Evolutionary conservation across 305 asterid genomes (phyloP).

Genomic region (Vinca major): DNA sequence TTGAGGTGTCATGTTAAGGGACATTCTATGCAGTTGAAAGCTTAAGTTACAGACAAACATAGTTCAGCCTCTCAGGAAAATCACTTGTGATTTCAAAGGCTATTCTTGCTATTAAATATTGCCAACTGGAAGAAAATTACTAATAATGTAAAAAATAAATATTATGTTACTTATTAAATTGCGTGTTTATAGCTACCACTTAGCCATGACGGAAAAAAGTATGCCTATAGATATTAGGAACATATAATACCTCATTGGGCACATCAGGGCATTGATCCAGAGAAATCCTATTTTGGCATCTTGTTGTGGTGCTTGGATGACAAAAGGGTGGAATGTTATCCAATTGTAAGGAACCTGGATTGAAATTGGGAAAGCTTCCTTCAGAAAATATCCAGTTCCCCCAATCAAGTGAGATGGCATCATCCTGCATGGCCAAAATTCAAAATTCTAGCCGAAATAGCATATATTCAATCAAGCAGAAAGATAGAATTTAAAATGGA

Average conservation of each 20-base stretch:
- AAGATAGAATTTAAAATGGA: neutral
- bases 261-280: slow-evolving; percentile 21
- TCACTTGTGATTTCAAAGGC: neutral
- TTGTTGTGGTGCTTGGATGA: slow-evolving; percentile 22
- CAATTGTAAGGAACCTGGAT: slow-evolving; percentile 44
- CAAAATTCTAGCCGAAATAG: neutral
- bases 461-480: neutral
- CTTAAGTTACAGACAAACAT: neutral
- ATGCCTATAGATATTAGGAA: slow-evolving; percentile 7
- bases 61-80: neutral
- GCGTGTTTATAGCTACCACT: neutral
- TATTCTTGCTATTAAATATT: neutral
- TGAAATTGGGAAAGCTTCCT: slow-evolving; percentile 21
- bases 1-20: neutral
- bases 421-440: slow-evolving; percentile 44
- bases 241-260: slow-evolving; percentile 22
- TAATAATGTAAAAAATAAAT: neutral
- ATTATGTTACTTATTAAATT: neutral
- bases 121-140: neutral
- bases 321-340: slow-evolving; percentile 36
- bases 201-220: neutral
- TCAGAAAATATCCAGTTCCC: slow-evolving; percentile 63
- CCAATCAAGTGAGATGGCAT: slow-evolving; percentile 48
- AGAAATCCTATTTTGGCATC: slow-evolving; percentile 24
- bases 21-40: neutral